Percentiles rank a stretch among this genome's conserved stretches.
Conservation (phyloP, 441 rosid species). For the Gossypium trilobum region DNA sequence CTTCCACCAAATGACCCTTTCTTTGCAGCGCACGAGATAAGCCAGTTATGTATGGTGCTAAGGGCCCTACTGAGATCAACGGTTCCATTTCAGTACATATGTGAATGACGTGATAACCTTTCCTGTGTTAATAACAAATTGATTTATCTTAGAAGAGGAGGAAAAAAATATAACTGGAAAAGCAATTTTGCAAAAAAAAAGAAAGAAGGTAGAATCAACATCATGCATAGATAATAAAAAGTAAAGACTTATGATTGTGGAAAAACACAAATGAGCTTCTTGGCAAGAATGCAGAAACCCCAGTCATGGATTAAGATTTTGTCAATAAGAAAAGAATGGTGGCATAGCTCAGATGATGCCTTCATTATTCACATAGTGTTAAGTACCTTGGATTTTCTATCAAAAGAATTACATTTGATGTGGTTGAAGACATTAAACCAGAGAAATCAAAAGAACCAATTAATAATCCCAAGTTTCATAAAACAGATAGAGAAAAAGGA, state of each 20-base stretch:
- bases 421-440: background rate
- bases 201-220: background rate
- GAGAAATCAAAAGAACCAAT: background rate
- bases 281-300: background rate
- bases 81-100: slow-evolving; percentile 86
- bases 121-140: slow-evolving; percentile 36
- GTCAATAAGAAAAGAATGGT: background rate
- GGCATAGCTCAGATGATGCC: background rate
- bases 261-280: background rate
- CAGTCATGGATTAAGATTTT: background rate
- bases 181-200: background rate
- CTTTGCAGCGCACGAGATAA: slow-evolving; percentile 51
- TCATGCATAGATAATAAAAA: background rate
- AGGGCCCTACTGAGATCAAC: slow-evolving; percentile 49
- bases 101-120: slow-evolving; percentile 56
- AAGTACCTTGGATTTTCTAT: background rate
- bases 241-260: background rate
- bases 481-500: background rate
- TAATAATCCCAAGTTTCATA: background rate
- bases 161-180: background rate
- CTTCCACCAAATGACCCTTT: slow-evolving; percentile 69
- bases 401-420: background rate
- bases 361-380: slow-evolving; percentile 2
- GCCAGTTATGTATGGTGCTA: slow-evolving; percentile 61
- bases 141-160: slow-evolving; percentile 9